Percentiles rank a stretch among this genome's conserved stretches.
Evolutionary conservation across 495 filamentous ascomycete species (phyloP).

Genomic region (Podospora bellae-mahoneyi): DNA sequence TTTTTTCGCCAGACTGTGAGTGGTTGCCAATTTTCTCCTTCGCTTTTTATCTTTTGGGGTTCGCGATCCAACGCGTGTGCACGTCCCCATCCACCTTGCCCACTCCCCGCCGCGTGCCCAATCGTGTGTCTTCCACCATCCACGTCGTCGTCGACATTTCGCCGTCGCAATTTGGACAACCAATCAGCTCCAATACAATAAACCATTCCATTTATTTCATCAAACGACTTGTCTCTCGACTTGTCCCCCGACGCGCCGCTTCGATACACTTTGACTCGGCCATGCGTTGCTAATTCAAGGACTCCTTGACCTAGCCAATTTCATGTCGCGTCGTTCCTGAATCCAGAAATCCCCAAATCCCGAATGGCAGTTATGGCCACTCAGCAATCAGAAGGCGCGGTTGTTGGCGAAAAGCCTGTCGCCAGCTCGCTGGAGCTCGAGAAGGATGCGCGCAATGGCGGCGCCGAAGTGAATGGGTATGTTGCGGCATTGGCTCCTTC

Average conservation of each 20-base stretch:
- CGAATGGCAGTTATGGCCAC: conserved; percentile 58
- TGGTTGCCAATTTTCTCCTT: conserved; percentile 27
- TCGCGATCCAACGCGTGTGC: conserved; percentile 34
- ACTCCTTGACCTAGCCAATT: conserved; percentile 16
- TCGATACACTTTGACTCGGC: conserved; percentile 4
- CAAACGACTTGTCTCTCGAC: conserved; percentile 1
- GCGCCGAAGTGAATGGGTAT: conserved; percentile 33
- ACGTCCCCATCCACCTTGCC: conserved; percentile 25
- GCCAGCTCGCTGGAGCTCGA: conserved; percentile 45
- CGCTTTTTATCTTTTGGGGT: conserved; percentile 22
- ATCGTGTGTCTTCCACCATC: conserved; percentile 4
- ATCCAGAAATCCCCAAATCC: conserved; percentile 11
- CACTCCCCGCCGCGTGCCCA: conserved; percentile 20
- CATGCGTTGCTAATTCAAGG: conserved; percentile 19
- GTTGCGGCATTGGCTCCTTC: conserved; percentile 12
- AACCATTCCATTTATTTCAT: no score
- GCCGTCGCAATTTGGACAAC: conserved; percentile 1
- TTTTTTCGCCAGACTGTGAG: conserved; percentile 32
- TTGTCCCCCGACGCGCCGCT: not conserved
- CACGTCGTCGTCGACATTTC: conserved; percentile 19
- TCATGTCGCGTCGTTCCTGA: conserved; percentile 34
- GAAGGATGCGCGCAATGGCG: conserved; percentile 35
- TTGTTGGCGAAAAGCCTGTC: conserved; percentile 48
- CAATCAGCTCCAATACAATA: not conserved
- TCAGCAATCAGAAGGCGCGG: conserved; percentile 42